Evolutionary conservation across 169 alveolate species (phyloP).

Genomic region (Theileria orientalis): DNA sequence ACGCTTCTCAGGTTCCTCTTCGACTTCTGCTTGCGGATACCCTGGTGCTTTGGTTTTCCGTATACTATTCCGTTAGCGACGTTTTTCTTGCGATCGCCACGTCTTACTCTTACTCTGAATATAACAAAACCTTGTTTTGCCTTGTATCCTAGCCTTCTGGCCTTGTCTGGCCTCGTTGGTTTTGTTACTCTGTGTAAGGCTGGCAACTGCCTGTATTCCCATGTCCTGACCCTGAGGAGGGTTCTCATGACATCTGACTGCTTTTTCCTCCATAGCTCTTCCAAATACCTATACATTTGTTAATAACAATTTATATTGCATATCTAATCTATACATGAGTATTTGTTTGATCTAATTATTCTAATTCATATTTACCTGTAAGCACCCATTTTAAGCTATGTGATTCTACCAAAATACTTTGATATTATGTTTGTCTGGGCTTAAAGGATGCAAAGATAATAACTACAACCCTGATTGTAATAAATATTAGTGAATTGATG

Average conservation of each 20-base stretch:
- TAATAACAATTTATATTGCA: constrained; percentile 92
- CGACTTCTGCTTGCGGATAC: constrained; percentile 95
- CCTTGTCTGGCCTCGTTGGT: constrained; percentile 97
- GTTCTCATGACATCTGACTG: constrained; percentile 98
- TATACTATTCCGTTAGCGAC: constrained; percentile 98
- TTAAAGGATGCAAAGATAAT: neutral
- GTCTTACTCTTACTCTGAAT: constrained; percentile 98
- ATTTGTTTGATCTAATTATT: neutral
- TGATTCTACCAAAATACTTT: neutral
- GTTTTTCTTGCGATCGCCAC: constrained; percentile 99
- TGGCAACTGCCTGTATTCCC: constrained; percentile 99
- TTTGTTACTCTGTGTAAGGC: constrained; percentile 95
- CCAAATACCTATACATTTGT: constrained; percentile 83
- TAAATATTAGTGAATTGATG: neutral
- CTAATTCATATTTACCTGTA: constrained; percentile 30
- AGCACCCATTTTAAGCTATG: constrained; percentile 31
- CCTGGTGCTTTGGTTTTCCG: constrained; percentile 99
- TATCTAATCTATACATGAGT: constrained; percentile 35
- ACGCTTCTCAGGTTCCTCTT: constrained; percentile 93
- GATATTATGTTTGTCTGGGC: neutral
- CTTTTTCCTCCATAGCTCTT: constrained; percentile 99
- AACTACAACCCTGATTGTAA: neutral
- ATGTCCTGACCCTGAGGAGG: constrained; percentile 96
- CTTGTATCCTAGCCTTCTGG: constrained; percentile 97
- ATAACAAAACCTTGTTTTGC: constrained; percentile 98